Evolutionary conservation across 441 rosid genomes (phyloP), one percentile per base, ranked within the genome.

Genomic region (Metrosideros polymorpha): DNA sequence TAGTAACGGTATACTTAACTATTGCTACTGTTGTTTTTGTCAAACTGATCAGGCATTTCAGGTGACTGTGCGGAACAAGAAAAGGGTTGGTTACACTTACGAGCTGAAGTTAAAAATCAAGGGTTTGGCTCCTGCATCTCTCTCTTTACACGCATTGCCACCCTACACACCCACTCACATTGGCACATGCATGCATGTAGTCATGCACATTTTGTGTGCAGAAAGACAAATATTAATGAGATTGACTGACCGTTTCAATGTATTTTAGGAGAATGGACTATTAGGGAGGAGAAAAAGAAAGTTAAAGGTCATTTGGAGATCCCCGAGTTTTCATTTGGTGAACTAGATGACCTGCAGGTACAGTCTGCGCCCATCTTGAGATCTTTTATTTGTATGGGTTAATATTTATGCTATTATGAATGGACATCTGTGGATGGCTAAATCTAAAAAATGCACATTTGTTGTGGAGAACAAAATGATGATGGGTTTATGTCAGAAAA

Each of bases 331-430:
- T 97, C 99, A 12, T 95, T 91, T 51, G 99, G 99, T 5, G 99
- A 97, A 92, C 95, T 96, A 61, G 97, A 96, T 90, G 99, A 96
- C 87, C 91, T 97, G 88, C 93, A 97, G 99, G 99, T 97, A 90
- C 43, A 84, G 61, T 88, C 49, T 84, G 8, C 63, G 43, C 39
- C 30, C 84, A 47, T 29, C 83, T 49, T 85, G 66, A 57, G 84
- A 55, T 82, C 32, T 63, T 54, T 82, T 71, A 22, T 15, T 71
- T 39, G 79, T 71, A 6, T 24, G 7, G 79, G 79, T 71, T 24
- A 71, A 71, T 71, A 42, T 39, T 71, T 22, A 42, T 22, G n/a
- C 79, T 32, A 9, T 27, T 22, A 71, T 71, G 79, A 71, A 12
- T 66, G 10, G 79, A 66, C 12, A 66, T 66, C 79, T 66, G n/a